Conservation (phyloP, 768 basidiomycete genomes). For the Naganishia onofrii region DNA sequence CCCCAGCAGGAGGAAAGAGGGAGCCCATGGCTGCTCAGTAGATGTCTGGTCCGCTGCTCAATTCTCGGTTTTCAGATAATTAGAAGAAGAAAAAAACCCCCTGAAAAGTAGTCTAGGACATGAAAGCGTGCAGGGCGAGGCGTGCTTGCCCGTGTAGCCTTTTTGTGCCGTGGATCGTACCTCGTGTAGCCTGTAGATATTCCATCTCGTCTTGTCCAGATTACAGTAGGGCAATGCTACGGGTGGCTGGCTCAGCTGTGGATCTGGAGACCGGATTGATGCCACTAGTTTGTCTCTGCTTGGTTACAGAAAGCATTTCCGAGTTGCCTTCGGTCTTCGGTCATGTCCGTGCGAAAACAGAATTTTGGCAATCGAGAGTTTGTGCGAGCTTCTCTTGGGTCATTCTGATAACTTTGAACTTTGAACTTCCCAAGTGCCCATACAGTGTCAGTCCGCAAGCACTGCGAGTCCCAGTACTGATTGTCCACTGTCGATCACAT, state of each 20-base stretch:
- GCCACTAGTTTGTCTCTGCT: too few species aligned
- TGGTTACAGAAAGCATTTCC: too few species aligned
- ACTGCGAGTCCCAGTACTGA: too few species aligned
- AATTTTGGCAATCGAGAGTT: constrained; percentile 5
- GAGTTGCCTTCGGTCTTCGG: background rate
- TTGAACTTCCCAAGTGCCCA: too few species aligned
- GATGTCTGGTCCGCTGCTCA: background rate
- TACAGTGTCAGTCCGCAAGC: too few species aligned
- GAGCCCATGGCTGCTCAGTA: constrained; percentile 13
- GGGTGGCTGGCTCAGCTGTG: too few species aligned
- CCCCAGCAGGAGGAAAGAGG: constrained; percentile 9
- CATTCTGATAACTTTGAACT: too few species aligned
- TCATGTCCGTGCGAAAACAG: background rate
- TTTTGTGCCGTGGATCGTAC: constrained; percentile 4
- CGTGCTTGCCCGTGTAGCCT: background rate
- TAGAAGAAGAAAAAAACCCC: too few species aligned
- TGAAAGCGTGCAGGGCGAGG: background rate
- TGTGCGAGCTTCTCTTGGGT: too few species aligned
- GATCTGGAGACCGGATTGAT: too few species aligned
- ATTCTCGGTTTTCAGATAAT: background rate
- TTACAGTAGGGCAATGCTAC: too few species aligned
- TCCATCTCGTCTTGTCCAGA: background rate
- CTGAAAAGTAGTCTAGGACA: background rate
- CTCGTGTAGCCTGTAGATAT: constrained; percentile 2
- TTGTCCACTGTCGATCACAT: background rate